Evolutionary conservation across 2,329 filamentous ascomycete genomes (phyloP), one percentile per base, ranked within the genome.

Genomic region (Penicillium sp.): DNA sequence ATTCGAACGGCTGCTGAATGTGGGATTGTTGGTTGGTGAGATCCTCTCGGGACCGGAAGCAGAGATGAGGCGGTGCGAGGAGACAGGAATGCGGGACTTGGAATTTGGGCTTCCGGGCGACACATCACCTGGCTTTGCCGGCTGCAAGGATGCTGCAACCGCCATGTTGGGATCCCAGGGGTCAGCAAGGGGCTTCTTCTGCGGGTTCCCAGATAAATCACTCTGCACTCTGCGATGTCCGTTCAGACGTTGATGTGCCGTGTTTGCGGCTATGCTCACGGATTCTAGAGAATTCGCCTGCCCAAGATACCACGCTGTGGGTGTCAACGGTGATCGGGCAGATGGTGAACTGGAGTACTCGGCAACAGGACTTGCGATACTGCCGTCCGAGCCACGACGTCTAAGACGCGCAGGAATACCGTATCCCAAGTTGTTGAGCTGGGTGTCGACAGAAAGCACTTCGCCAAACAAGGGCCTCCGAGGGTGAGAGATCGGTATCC

Each of bases 401-500:
- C 76, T 74, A 44, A 78, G 72, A 43, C 73, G 62, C 29, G 69
- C 67, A 52, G 79, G 74, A 55, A 87, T 86, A 44, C 84, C 84
- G 70, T 82, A 83, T 52, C 62, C 64, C 15, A 76, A 72, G 42
- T 78, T 72, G 18, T 75, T 68, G 24, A 75, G 64, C 57, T 80
- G 75, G 59, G 75, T 76, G 57, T 81, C 77, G 32, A 81, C 75
- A n/a, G 81, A 78, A 25, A 83, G 72, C 57, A 91, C 79, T 68
- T 91, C 88, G 32, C 88, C 88, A 71, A 92, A 92, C 18, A 91
- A 72, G 31, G 88, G 80, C 53, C 78, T 78, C 46, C 77, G 75
- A 42, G 73, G 58, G 54, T 68, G 67, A 28, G 61, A 65, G 54
- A 67, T 65, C 57, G 65, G 50, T 8, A 54, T 49, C 12, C 49